Conservation (phyloP, 2,329 filamentous ascomycete genomes). For the Myriosclerotinia scirpicola region DNA sequence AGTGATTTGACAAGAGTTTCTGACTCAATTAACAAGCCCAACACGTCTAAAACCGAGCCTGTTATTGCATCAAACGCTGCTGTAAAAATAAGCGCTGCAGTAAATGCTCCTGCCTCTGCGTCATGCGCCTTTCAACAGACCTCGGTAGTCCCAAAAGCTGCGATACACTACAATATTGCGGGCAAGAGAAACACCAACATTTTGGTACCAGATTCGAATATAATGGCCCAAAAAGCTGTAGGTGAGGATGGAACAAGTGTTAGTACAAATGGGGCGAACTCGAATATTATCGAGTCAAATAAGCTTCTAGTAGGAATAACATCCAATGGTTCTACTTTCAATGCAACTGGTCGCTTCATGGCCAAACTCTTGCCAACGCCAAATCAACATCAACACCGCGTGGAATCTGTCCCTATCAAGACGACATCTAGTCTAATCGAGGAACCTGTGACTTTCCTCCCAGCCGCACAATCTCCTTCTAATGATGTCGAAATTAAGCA, state of each 20-base stretch:
- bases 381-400: background rate
- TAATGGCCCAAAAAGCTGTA: background rate
- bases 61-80: background rate
- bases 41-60: background rate
- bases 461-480: constrained; percentile 16
- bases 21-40: background rate
- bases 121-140: background rate
- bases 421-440: background rate
- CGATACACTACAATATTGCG: background rate
- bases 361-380: background rate
- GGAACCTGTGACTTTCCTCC: background rate
- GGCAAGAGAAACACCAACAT: too few species aligned
- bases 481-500: constrained; percentile 22
- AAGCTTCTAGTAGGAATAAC: background rate
- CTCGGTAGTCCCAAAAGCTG: background rate
- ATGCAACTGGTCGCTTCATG: constrained; percentile 15
- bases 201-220: background rate
- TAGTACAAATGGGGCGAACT: background rate
- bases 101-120: background rate
- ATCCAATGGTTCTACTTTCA: constrained; percentile 3
- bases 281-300: background rate
- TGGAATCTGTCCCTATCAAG: background rate
- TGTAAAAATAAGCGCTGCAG: background rate
- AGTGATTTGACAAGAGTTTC: background rate
- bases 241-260: background rate